Base-by-base conservation (phyloP, 2,329 filamentous ascomycete genomes). In the Aspergillus jensenii region DNA sequence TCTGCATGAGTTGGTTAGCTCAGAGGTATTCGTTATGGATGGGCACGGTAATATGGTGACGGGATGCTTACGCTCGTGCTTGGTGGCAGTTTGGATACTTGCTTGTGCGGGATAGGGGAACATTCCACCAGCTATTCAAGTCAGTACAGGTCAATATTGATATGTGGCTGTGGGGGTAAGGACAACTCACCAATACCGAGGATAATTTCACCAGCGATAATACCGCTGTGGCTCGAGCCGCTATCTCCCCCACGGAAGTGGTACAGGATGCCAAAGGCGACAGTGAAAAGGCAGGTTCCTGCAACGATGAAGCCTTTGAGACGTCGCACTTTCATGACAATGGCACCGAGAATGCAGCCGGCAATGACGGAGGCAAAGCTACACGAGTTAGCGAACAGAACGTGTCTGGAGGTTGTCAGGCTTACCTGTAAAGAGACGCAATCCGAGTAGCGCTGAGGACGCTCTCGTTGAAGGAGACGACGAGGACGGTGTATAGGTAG, bases 241-340 rank as follows among this genome's bases (percentile, higher is more conserved):
- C 70, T 74, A 0, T 76, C 66, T 6, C 81, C 79, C 37, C 85
- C 85, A n/a, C 86, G 84, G 76, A 79, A 89, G 63, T 79, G 78
- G 66, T 88, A 87, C 17, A 89, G 76, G 1, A 89, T 78, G 9
- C 86, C 86, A 61, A 87, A 88, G 1, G 86, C 85, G n/a, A 86
- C 83, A 65, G 86, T 77, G 75, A 86, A 88, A 2, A 88, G 76
- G 8, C 76, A 71, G 2, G 84, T 87, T 35, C 86, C 87, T 27
- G 74, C 73, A 40, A 88, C 71, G 66, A 88, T 87, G 69, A 89
- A 86, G n/a, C 78, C 69, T 67, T 89, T 89, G 67, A 88, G 79
- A 23, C 82, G 83, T 53, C 84, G 81, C 23, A 86, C 77, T 55
- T 78, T 79, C 74, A 78, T 81, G 40, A 88, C 81, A 33, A 88